Conservation (phyloP, 2,329 filamentous ascomycete genomes). For the Colletotrichum scovillei region DNA sequence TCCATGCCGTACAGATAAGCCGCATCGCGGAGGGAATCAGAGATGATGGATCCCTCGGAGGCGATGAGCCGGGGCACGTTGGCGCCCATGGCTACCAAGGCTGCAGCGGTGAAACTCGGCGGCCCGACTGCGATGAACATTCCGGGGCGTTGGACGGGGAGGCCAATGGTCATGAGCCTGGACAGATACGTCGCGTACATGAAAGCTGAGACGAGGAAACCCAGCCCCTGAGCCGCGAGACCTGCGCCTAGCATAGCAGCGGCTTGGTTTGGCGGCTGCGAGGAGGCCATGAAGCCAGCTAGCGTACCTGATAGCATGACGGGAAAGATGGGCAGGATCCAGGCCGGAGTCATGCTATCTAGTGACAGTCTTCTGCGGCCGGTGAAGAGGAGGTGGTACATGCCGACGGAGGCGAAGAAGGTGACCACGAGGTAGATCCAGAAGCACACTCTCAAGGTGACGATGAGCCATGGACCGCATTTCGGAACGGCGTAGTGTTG, state of each 20-base stretch:
- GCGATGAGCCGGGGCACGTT: conserved; percentile 22
- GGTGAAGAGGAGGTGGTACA: conserved; percentile 70
- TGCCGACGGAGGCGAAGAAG: conserved; percentile 62
- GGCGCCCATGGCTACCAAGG: conserved; percentile 38
- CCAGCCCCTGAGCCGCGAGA: conserved; percentile 70
- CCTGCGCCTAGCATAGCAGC: conserved; percentile 68
- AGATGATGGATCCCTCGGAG: conserved; percentile 12
- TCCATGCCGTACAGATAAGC: conserved; percentile 28
- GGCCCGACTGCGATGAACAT: conserved; percentile 75
- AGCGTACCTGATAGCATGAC: conserved; percentile 73
- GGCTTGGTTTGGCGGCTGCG: conserved; percentile 58
- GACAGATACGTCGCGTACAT: conserved; percentile 71
- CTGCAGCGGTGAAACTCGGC: conserved; percentile 58
- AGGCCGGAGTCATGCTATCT: conserved; percentile 68
- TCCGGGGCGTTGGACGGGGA: conserved; percentile 67
- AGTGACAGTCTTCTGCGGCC: conserved; percentile 54
- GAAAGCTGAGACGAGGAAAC: conserved; percentile 66
- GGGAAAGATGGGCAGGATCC: conserved; percentile 73
- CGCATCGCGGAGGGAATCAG: conserved; percentile 17
- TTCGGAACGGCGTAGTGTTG: conserved; percentile 61
- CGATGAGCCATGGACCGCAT: conserved; percentile 60
- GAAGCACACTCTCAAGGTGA: conserved; percentile 65
- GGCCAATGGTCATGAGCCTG: conserved; percentile 65
- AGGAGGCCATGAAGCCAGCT: conserved; percentile 61
- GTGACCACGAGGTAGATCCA: conserved; percentile 70